Percentiles rank a stretch among this genome's conserved stretches.
Conservation (phyloP, 2,329 filamentous ascomycete genomes). For the Curvularia eragrostidis region DNA sequence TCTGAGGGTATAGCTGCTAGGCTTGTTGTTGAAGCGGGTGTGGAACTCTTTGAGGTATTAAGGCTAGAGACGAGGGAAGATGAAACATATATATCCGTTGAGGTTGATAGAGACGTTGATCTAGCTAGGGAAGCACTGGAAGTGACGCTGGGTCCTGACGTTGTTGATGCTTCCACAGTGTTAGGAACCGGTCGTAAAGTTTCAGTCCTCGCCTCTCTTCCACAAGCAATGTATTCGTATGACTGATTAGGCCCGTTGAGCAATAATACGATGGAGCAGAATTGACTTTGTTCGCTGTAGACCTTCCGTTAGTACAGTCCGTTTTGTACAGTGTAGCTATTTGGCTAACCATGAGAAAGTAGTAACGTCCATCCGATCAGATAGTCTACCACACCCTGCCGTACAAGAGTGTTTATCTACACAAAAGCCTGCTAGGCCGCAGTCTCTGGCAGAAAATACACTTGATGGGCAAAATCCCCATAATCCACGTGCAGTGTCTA, state of each 20-base stretch:
- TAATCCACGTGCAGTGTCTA: conserved; percentile 24
- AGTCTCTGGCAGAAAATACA: conserved; percentile 20
- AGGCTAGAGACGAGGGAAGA: not conserved
- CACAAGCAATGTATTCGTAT: conserved; percentile 26
- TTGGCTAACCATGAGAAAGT: conserved; percentile 22
- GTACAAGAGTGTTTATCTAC: conserved; percentile 23
- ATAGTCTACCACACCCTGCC: conserved; percentile 23
- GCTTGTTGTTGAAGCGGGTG: not conserved
- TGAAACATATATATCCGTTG: not conserved
- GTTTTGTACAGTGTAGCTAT: not conserved
- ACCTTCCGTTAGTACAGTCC: conserved; percentile 1
- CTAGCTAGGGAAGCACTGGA: not conserved
- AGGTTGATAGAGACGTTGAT: too few relatives aligned
- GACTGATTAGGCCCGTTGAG: conserved; percentile 23
- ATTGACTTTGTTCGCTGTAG: conserved; percentile 6
- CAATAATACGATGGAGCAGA: conserved; percentile 21
- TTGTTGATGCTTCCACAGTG: conserved; percentile 12
- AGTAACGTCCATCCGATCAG: conserved; percentile 13
- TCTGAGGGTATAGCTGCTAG: not conserved
- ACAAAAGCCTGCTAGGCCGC: conserved; percentile 22
- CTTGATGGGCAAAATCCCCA: conserved; percentile 27
- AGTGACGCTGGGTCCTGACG: conserved; percentile 1
- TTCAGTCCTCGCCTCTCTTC: conserved; percentile 12
- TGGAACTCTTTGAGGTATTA: not conserved
- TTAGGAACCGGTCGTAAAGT: conserved; percentile 13